Conservation (phyloP, 2,329 filamentous ascomycete genomes). For the Didymella segeticola region DNA sequence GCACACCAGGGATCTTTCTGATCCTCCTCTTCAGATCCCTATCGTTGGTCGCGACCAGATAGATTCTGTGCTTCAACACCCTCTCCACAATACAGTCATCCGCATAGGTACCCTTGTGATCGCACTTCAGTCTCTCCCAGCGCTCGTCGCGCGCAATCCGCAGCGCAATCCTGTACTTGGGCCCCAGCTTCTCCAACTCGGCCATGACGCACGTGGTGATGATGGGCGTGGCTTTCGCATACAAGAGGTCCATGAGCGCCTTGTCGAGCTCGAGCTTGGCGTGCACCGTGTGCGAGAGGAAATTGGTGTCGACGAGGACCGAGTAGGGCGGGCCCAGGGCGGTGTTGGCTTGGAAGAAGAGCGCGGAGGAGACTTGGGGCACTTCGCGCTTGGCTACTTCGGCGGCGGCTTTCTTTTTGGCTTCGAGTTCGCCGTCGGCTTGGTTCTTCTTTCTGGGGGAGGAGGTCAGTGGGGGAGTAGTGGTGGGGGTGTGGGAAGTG, state of each 20-base stretch:
- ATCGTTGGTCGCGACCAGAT: slow-evolving; percentile 60
- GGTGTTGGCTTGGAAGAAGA: slow-evolving; percentile 67
- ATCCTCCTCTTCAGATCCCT: slow-evolving; percentile 74
- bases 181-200: slow-evolving; percentile 86
- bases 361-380: slow-evolving; percentile 74
- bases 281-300: slow-evolving; percentile 76
- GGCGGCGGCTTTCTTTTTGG: slow-evolving; percentile 63
- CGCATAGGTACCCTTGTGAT: slow-evolving; percentile 87
- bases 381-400: slow-evolving; percentile 76
- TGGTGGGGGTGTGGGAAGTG: slow-evolving; percentile 22
- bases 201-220: slow-evolving; percentile 80
- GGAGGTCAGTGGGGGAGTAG: slow-evolving; percentile 18
- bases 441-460: slow-evolving; percentile 72
- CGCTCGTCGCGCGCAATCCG: slow-evolving; percentile 87
- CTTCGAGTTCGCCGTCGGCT: slow-evolving; percentile 66
- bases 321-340: slow-evolving; percentile 83
- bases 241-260: slow-evolving; percentile 91
- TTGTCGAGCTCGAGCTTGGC: slow-evolving; percentile 87
- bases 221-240: slow-evolving; percentile 87
- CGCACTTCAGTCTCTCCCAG: slow-evolving; percentile 84
- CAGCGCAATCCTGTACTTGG: slow-evolving; percentile 84
- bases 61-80: slow-evolving; percentile 56
- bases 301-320: slow-evolving; percentile 61
- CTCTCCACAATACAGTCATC: slow-evolving; percentile 67
- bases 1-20: slow-evolving; percentile 80